Evolutionary conservation across 129 eudicot species (phyloP).

Genomic region (Flaveria ramosissima): DNA sequence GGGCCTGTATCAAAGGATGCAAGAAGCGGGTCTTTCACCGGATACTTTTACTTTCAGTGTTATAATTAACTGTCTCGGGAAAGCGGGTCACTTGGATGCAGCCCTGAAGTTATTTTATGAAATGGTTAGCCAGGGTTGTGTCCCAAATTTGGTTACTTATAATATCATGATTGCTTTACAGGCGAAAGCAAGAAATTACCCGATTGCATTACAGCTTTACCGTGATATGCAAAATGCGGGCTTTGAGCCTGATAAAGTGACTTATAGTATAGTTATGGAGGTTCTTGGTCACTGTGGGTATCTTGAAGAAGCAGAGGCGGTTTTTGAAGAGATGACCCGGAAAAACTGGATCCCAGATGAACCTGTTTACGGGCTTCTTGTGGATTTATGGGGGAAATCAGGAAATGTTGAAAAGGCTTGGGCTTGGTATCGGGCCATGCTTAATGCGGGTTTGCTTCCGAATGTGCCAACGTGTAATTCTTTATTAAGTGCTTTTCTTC

Average conservation of each 20-base stretch:
- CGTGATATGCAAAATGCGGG: conserved; percentile 86
- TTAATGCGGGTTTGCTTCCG: conserved; percentile 78
- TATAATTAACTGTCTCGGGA: conserved; percentile 90
- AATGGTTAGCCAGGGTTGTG: conserved; percentile 88
- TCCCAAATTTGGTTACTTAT: conserved; percentile 86
- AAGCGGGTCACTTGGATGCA: conserved; percentile 87
- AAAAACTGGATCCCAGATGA: conserved; percentile 97
- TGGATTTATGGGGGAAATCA: conserved; percentile 93
- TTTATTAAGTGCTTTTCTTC: conserved; percentile 84
- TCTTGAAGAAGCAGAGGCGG: conserved; percentile 89
- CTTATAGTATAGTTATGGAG: conserved; percentile 96
- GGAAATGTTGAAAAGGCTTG: conserved; percentile 91
- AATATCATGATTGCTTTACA: conserved; percentile 96
- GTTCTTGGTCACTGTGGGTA: conserved; percentile 97
- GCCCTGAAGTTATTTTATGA: conserved; percentile 84
- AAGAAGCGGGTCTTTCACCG: conserved; percentile 91
- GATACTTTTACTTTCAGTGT: conserved; percentile 98
- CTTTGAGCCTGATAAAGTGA: conserved; percentile 92
- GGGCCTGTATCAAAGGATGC: conserved; percentile 89
- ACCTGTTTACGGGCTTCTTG: conserved; percentile 94
- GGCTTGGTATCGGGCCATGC: conserved; percentile 93
- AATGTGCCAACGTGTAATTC: conserved; percentile 98
- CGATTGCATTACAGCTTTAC: conserved; percentile 69
- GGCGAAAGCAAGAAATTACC: conserved; percentile 93
- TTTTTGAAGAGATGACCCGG: conserved; percentile 82